A percentile compares a stretch with the other conserved stretches of the same genome.
Conservation (phyloP, 768 basidiomycete species). For the Trametes villosa region DNA sequence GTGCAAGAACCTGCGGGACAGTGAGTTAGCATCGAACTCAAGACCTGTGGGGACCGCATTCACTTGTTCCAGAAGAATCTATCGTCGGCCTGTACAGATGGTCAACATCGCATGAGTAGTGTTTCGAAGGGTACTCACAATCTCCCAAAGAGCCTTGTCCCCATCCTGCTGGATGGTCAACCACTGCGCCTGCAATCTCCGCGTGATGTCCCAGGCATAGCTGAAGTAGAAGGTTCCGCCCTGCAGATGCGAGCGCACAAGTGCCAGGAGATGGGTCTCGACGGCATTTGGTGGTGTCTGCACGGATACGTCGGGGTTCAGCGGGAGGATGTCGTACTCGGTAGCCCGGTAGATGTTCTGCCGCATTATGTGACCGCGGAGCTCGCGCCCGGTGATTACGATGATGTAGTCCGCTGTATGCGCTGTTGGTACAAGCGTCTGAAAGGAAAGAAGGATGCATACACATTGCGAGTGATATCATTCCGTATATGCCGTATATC, state of each 20-base stretch:
- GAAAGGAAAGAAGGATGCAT: constrained; percentile 31
- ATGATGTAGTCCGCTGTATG: constrained; percentile 89
- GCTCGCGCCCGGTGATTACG: constrained; percentile 81
- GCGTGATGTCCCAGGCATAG: constrained; percentile 89
- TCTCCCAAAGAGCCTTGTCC: constrained; percentile 72
- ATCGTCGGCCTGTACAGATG: constrained; percentile 73
- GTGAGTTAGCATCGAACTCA: constrained; percentile 12
- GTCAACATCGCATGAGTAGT: neutral
- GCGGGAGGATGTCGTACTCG: constrained; percentile 89
- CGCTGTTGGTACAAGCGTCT: neutral
- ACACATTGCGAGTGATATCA: constrained; percentile 81
- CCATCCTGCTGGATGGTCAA: constrained; percentile 53
- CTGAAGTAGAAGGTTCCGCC: constrained; percentile 87
- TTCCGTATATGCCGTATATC: constrained; percentile 76
- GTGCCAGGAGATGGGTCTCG: constrained; percentile 84
- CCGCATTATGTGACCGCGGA: constrained; percentile 77
- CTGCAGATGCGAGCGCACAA: constrained; percentile 83
- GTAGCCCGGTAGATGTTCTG: constrained; percentile 89
- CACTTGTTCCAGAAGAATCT: constrained; percentile 98
- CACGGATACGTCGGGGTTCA: constrained; percentile 71
- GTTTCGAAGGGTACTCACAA: constrained; percentile 50
- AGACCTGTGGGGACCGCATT: constrained; percentile 9
- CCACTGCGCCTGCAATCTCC: constrained; percentile 84
- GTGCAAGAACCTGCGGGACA: constrained; percentile 51
- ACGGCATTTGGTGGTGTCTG: constrained; percentile 78